Evolutionary conservation across 2,329 filamentous ascomycete genomes (phyloP).

Genomic region (Cercospora canescens): DNA sequence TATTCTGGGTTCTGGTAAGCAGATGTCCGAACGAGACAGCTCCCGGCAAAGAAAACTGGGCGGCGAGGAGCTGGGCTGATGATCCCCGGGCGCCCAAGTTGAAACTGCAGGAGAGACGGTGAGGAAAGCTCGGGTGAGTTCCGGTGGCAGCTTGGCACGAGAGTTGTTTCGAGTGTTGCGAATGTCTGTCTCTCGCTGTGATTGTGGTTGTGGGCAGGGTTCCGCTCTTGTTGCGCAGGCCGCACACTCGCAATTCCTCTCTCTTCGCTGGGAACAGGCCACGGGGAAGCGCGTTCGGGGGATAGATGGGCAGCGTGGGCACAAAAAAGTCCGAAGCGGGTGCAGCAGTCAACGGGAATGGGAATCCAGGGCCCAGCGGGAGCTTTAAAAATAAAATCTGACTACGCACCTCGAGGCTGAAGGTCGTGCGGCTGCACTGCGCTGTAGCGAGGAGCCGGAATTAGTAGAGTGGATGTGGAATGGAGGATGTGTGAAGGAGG

Average conservation of each 20-base stretch:
- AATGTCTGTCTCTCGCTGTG: not conserved
- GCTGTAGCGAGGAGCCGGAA: not conserved
- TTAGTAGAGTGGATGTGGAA: not conserved
- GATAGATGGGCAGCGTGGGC: not conserved
- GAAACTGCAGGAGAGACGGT: conserved; percentile 12
- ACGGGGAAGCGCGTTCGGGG: not conserved
- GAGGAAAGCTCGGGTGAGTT: conserved; percentile 10
- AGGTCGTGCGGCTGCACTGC: not conserved
- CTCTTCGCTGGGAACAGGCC: not conserved
- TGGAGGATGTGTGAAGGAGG: conserved; percentile 3
- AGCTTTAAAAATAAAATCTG: conserved; percentile 6
- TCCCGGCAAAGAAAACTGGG: not conserved
- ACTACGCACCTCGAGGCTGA: conserved; percentile 16
- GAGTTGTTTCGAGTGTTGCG: not conserved
- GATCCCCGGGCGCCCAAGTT: not conserved
- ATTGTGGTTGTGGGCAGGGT: not conserved
- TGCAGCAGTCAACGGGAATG: not conserved
- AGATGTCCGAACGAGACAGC: conserved; percentile 11
- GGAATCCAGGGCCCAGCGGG: not conserved
- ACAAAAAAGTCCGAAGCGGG: not conserved
- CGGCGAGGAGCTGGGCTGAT: not conserved
- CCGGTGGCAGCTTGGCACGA: conserved; percentile 1
- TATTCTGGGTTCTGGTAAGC: conserved; percentile 24
- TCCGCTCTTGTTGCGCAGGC: not conserved
- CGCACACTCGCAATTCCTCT: not conserved